Percentiles rank a stretch among this genome's conserved stretches.
These are phyloP conservation scores for Fomitopsis pulvina DNA, from an alignment of 768 basidiomycete species.

Conservation along the genomic window DNA sequence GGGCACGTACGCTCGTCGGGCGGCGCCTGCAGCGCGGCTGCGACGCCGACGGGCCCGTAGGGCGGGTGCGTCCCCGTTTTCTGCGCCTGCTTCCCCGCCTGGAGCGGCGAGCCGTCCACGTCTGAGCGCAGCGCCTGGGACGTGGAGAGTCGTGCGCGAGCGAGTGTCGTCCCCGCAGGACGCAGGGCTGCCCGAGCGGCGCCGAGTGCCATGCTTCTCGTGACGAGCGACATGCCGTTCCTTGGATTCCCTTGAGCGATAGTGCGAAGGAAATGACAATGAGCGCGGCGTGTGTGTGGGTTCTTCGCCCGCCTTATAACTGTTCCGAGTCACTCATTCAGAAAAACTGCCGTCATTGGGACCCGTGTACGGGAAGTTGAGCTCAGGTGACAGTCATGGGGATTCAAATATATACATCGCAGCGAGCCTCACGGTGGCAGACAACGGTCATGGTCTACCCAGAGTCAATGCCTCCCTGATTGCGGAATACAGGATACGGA, in stretches of 20 bases:
- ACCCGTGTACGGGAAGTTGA: not conserved
- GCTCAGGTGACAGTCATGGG: conserved; percentile 8
- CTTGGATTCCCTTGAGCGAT: not conserved
- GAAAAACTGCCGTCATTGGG: not conserved
- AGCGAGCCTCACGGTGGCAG: too few species aligned
- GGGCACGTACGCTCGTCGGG: conserved; percentile 56
- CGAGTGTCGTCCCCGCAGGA: not conserved
- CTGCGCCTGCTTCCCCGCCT: conserved; percentile 26
- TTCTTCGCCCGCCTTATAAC: not conserved
- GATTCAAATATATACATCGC: too few species aligned
- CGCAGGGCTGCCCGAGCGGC: not conserved
- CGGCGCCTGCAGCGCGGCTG: conserved; percentile 41
- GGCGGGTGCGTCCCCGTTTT: conserved; percentile 36
- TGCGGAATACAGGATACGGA: not conserved
- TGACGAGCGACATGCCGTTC: conserved; percentile 1
- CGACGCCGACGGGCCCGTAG: conserved; percentile 56
- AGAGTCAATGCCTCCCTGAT: not conserved
- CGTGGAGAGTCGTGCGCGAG: conserved; percentile 12
- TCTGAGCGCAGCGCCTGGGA: not conserved
- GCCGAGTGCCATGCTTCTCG: not conserved
- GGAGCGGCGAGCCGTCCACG: conserved; percentile 8
- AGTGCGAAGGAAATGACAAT: not conserved
- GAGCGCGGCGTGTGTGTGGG: not conserved
- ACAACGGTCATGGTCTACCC: too few species aligned
- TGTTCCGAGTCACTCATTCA: not conserved